phyloP scores from a whole-genome alignment of 257 asterid genomes.

The Coffea eugenioides region DNA sequence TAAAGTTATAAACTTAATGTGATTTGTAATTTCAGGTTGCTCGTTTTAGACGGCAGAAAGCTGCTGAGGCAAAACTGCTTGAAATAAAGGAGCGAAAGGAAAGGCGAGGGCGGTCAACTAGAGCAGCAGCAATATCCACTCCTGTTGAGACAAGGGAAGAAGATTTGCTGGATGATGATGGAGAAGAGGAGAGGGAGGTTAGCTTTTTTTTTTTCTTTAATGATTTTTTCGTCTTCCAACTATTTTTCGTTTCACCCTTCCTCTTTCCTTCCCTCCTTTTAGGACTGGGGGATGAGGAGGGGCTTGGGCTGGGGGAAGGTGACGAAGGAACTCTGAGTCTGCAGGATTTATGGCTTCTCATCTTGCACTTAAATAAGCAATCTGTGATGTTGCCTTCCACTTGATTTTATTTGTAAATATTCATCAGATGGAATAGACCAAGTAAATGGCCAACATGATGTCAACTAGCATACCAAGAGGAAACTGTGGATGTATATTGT shows the following conservation, averaged over 20 bases:
- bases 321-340: not conserved
- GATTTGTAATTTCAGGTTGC: slow-evolving; percentile 54
- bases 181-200: slow-evolving; percentile 99
- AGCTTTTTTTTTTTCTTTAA: slow-evolving; percentile 17
- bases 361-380: not conserved
- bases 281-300: not conserved
- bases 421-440: not conserved
- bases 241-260: slow-evolving; percentile 9
- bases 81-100: slow-evolving; percentile 91
- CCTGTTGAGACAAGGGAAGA: slow-evolving; percentile 76
- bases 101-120: slow-evolving; percentile 93
- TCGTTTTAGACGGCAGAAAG: slow-evolving; percentile 79
- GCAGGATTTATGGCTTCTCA: not conserved
- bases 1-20: not conserved
- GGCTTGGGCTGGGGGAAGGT: not conserved
- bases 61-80: slow-evolving; percentile 77
- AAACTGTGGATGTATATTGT: not conserved
- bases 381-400: too few species aligned
- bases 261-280: not conserved
- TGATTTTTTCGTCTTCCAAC: not conserved
- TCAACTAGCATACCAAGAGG: not conserved
- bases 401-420: not conserved
- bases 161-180: slow-evolving; percentile 80
- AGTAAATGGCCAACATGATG: not conserved
- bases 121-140: slow-evolving; percentile 85